These are phyloP conservation scores for Pueraria montana DNA, from an alignment of 306 rosid species.

Conservation along the genomic window DNA sequence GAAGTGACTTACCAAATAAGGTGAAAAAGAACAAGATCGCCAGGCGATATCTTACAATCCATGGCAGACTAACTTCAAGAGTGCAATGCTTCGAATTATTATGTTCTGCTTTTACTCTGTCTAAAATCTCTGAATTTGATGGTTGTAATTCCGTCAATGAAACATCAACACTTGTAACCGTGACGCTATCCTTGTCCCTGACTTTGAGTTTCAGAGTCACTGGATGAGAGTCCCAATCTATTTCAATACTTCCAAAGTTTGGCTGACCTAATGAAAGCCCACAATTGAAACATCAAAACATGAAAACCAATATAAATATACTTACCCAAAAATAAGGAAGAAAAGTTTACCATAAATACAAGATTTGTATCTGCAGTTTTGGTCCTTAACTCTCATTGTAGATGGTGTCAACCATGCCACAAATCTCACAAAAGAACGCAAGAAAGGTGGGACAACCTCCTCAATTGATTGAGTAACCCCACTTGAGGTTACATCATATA, in stretches of 20 bases:
- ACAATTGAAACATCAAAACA: conserved; percentile 47
- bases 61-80: conserved; percentile 72
- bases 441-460: conserved; percentile 60
- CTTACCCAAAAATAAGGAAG: background rate
- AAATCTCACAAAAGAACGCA: conserved; percentile 66
- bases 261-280: conserved; percentile 66
- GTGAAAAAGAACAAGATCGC: conserved; percentile 58
- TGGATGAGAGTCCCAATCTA: conserved; percentile 74
- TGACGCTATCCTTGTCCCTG: conserved; percentile 65
- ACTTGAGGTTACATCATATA: conserved; percentile 83
- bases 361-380: conserved; percentile 72
- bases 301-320: conserved; percentile 15
- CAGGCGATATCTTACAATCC: conserved; percentile 75
- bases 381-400: conserved; percentile 75
- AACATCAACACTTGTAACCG: conserved; percentile 55
- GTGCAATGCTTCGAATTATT: conserved; percentile 61
- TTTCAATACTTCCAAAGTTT: conserved; percentile 81
- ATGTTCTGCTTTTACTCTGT: conserved; percentile 46
- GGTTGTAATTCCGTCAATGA: conserved; percentile 58
- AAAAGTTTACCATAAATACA: conserved; percentile 73
- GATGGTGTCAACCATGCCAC: conserved; percentile 74
- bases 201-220: conserved; percentile 64
- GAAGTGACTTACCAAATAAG: conserved; percentile 56
- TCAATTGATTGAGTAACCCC: conserved; percentile 86
- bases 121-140: conserved; percentile 44